Percentiles rank a stretch among this genome's conserved stretches.
Conservation (phyloP, 129 eudicot genomes). For the Calendula officinalis region DNA sequence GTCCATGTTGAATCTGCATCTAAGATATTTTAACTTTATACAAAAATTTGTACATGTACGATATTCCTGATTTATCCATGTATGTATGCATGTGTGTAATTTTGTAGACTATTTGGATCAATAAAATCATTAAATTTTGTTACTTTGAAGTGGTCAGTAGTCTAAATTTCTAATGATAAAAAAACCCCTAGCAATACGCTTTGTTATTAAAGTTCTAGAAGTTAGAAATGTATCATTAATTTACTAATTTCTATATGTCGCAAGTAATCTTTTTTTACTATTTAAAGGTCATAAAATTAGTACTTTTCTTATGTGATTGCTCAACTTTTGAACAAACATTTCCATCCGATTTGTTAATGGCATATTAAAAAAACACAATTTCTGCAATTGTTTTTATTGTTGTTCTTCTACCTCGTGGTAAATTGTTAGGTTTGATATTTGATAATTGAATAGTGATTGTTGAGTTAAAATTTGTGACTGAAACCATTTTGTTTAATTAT, state of each 20-base stretch:
- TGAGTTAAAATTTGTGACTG: too few relatives aligned
- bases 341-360: background rate
- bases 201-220: conserved; percentile 21
- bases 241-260: conserved; percentile 9
- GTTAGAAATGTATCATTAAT: conserved; percentile 1
- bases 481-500: too few relatives aligned
- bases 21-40: too few relatives aligned
- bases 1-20: too few relatives aligned
- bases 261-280: conserved; percentile 20
- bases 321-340: background rate
- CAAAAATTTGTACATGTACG: too few relatives aligned
- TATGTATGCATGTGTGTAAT: too few relatives aligned
- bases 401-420: too few relatives aligned
- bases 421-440: too few relatives aligned
- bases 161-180: background rate
- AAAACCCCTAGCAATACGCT: background rate
- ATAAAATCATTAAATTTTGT: background rate
- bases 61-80: too few relatives aligned
- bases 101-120: background rate
- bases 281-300: conserved; percentile 6
- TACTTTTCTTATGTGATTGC: conserved; percentile 10
- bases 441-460: too few relatives aligned
- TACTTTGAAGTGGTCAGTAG: conserved; percentile 1
- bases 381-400: background rate
- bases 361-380: conserved; percentile 4